phyloP scores from a whole-genome alignment of 352 stramenopile genomes.

The Phytophthora ohioensis region DNA sequence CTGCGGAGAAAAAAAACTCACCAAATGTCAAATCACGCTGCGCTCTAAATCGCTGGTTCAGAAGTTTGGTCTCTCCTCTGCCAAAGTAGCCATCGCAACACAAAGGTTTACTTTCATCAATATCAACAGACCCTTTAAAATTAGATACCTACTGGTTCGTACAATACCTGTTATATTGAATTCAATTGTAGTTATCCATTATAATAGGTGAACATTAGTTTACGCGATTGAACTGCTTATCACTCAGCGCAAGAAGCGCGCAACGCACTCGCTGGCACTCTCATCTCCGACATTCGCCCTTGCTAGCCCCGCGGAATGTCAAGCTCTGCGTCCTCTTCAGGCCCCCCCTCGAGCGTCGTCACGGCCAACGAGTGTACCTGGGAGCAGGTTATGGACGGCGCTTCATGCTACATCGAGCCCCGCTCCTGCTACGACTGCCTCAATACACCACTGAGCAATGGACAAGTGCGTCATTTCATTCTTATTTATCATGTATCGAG shows the following conservation, averaged over 20 bases:
- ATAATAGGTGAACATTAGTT: not conserved
- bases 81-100: no score
- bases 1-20: no score
- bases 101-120: no score
- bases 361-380: slow-evolving; percentile 56
- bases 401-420: slow-evolving; percentile 54
- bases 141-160: not conserved
- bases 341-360: slow-evolving; percentile 18
- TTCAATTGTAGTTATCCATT: not conserved
- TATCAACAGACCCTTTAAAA: no score
- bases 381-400: slow-evolving; percentile 36
- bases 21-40: no score
- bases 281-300: not conserved
- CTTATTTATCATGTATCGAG: not conserved
- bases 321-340: slow-evolving; percentile 10
- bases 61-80: no score
- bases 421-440: slow-evolving; percentile 72
- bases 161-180: not conserved
- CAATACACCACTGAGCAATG: slow-evolving; percentile 44
- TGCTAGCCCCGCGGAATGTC: slow-evolving; percentile 9
- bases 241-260: not conserved
- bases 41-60: no score
- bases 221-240: slow-evolving; percentile 6
- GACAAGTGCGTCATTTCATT: slow-evolving; percentile 40
- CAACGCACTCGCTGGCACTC: not conserved